Conservation (phyloP, 2,329 filamentous ascomycete genomes). For the Arthrobotrys sinensis region DNA sequence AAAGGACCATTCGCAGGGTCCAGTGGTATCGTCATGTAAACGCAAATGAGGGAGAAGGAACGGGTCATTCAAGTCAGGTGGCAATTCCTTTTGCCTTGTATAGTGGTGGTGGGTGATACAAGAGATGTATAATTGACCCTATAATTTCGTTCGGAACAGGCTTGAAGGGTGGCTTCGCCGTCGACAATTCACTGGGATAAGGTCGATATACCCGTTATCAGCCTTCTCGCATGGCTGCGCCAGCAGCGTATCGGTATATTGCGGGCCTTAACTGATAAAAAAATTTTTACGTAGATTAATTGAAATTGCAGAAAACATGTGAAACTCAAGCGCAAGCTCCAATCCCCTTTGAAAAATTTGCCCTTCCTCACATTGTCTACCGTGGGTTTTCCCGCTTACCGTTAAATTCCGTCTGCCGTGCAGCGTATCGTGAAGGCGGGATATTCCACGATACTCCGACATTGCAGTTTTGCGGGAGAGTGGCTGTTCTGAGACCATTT, state of each 20-base stretch:
- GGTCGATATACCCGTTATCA: constrained; percentile 45
- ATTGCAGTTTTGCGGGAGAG: constrained; percentile 12
- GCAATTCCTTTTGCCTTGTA: constrained; percentile 2
- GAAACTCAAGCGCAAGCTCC: constrained; percentile 14
- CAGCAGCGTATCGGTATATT: constrained; percentile 20
- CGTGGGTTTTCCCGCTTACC: constrained; percentile 21
- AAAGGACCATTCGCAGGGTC: constrained; percentile 31
- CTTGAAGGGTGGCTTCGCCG: constrained; percentile 30
- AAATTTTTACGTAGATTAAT: constrained; percentile 11
- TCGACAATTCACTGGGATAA: constrained; percentile 29
- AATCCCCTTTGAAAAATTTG: constrained; percentile 11
- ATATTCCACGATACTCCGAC: constrained; percentile 23
- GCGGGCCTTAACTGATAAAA: constrained; percentile 19
- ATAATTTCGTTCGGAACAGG: constrained; percentile 24
- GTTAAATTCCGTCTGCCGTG: constrained; percentile 23
- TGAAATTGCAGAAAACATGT: constrained; percentile 21
- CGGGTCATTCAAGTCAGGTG: constrained; percentile 28
- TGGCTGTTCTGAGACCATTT: constrained; percentile 14
- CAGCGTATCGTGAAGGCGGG: constrained; percentile 8
- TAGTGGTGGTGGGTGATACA: constrained; percentile 11
- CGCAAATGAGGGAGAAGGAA: constrained; percentile 24
- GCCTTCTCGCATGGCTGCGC: constrained; percentile 29
- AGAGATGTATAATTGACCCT: constrained; percentile 28
- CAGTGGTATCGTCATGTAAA: constrained; percentile 5
- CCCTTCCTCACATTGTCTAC: constrained; percentile 1